phyloP scores from a whole-genome alignment of 805 yeast species.

The Hanseniaspora valbyensis region DNA sequence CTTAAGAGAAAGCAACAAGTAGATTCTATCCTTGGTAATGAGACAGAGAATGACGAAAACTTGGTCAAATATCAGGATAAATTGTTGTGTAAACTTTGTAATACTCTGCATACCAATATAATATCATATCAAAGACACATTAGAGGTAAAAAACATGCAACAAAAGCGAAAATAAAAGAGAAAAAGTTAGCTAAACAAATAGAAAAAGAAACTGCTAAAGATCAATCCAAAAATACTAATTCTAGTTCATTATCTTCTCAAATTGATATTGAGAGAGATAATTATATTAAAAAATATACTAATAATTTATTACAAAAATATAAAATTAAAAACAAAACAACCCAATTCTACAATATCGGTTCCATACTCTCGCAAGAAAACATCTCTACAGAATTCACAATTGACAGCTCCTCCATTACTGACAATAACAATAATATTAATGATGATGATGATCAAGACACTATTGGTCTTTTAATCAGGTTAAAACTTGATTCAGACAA shows the following conservation, averaged over 20 bases:
- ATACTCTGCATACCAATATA: slow-evolving; percentile 10
- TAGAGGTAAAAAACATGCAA: slow-evolving; percentile 10
- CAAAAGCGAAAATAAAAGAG: background rate
- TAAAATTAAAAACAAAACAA: background rate
- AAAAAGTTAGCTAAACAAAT: background rate
- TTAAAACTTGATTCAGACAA: background rate
- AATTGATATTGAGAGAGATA: background rate
- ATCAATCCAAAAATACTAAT: background rate
- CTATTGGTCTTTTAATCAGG: background rate
- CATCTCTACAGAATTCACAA: slow-evolving; percentile 2
- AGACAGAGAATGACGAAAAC: background rate
- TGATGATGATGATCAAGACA: background rate
- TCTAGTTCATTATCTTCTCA: no score
- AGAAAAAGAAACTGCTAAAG: background rate
- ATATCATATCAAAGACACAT: slow-evolving; percentile 13
- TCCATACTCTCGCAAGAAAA: background rate
- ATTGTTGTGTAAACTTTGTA: slow-evolving; percentile 11
- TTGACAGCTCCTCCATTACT: background rate
- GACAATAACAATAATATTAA: background rate
- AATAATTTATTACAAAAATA: background rate
- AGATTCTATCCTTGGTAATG: background rate
- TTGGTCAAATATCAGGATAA: slow-evolving; percentile 12
- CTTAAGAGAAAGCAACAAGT: slow-evolving; percentile 10
- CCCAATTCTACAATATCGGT: slow-evolving; percentile 1
- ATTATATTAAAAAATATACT: background rate